These are phyloP conservation scores for Arxiozyma slooffiae DNA, from an alignment of 1,139 yeast species.

Conservation along the genomic window DNA sequence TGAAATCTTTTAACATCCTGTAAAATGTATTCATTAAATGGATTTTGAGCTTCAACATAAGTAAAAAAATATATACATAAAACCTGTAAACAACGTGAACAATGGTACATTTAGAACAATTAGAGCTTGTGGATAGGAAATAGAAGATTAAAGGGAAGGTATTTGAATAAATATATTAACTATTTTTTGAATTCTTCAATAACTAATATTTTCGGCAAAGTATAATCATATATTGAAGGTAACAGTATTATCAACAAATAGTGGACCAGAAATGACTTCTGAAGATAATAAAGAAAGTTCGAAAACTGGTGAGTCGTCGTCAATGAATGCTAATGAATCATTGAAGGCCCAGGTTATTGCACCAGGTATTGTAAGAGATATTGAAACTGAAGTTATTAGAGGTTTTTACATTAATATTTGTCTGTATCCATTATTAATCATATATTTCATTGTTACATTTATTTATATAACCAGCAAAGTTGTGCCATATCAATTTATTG, in stretches of 20 bases:
- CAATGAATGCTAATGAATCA: background rate
- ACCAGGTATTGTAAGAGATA: conserved; percentile 23
- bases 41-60: background rate
- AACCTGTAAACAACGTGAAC: background rate
- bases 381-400: conserved; percentile 24
- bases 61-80: background rate
- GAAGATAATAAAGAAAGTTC: background rate
- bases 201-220: background rate
- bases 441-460: conserved; percentile 20
- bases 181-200: background rate
- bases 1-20: background rate
- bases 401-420: conserved; percentile 23
- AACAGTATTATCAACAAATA: background rate
- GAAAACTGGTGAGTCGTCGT: background rate
- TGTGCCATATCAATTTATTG: conserved; percentile 34
- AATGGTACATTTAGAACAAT: background rate
- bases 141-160: background rate
- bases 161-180: background rate
- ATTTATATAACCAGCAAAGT: conserved; percentile 18
- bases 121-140: background rate
- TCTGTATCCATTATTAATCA: conserved; percentile 19
- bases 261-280: background rate
- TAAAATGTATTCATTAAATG: background rate
- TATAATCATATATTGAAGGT: background rate
- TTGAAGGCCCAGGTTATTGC: conserved; percentile 13